A percentile compares a stretch with the other conserved stretches of the same genome.
phyloP scores from a whole-genome alignment of 148 eudicot species.

The Fagopyrum tataricum region DNA sequence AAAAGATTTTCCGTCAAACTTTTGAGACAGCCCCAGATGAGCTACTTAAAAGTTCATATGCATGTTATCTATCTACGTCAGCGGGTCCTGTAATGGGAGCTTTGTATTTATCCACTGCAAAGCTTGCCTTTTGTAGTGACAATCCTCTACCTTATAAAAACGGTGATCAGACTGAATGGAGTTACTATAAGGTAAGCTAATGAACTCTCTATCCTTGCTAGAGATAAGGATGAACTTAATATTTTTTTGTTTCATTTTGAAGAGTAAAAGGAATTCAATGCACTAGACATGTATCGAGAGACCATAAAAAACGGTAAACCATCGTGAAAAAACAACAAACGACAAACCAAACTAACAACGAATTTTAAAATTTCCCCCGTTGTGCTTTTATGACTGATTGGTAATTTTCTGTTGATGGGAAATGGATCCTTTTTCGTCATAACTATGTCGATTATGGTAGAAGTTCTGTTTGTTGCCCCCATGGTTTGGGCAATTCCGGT shows the following conservation, averaged over 20 bases:
- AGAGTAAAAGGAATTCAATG: too few relatives aligned
- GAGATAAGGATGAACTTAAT: neutral
- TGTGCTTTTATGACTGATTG: neutral
- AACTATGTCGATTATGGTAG: neutral
- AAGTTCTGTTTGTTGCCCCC: neutral
- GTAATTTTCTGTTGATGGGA: neutral
- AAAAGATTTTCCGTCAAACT: slow-evolving; percentile 75
- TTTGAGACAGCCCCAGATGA: slow-evolving; percentile 93
- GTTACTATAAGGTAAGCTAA: slow-evolving; percentile 80
- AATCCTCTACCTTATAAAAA: slow-evolving; percentile 81
- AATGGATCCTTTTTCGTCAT: neutral
- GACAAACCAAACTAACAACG: too few relatives aligned
- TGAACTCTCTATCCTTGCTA: slow-evolving; percentile 8
- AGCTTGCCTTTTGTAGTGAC: slow-evolving; percentile 92
- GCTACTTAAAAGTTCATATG: slow-evolving; percentile 58
- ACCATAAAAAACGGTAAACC: too few relatives aligned
- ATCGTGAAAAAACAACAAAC: too few relatives aligned
- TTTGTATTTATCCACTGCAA: slow-evolving; percentile 71
- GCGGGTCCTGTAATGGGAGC: slow-evolving; percentile 98
- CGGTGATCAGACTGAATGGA: slow-evolving; percentile 73
- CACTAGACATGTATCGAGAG: too few relatives aligned
- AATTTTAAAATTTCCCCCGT: too few relatives aligned
- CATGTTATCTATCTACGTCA: slow-evolving; percentile 86
- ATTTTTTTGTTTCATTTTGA: too few relatives aligned
- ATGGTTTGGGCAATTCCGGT: too few relatives aligned